Percentiles rank a stretch among this genome's conserved stretches.
Evolutionary conservation across 148 eudicot species (phyloP).

Genomic region (Vaccinium macrocarpon): DNA sequence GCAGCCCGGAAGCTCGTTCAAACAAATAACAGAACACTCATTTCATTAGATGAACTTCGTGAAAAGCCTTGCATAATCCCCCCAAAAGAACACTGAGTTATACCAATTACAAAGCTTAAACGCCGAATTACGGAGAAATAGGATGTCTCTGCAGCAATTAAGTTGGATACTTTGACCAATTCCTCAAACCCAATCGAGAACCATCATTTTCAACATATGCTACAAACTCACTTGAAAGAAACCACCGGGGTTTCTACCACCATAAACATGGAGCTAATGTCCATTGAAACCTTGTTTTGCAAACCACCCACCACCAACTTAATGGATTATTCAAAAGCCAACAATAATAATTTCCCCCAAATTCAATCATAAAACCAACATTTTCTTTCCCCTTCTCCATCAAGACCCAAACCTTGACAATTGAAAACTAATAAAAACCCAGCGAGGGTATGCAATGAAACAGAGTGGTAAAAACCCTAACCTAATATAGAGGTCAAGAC

Average conservation of each 20-base stretch:
- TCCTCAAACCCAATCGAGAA: constrained; percentile 16
- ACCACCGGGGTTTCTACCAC: constrained; percentile 6
- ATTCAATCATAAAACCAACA: neutral
- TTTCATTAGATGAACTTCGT: neutral
- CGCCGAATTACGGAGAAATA: neutral
- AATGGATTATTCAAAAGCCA: neutral
- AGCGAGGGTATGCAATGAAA: constrained; percentile 7
- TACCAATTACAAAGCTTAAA: constrained; percentile 7
- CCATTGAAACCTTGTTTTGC: constrained; percentile 1
- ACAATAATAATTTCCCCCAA: neutral
- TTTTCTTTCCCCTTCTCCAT: neutral
- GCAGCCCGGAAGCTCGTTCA: constrained; percentile 2
- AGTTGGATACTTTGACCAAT: constrained; percentile 4
- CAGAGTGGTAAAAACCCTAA: constrained; percentile 5
- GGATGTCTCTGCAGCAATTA: neutral
- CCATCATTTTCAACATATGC: neutral
- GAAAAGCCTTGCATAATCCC: neutral
- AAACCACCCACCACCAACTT: neutral
- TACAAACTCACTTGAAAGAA: constrained; percentile 4
- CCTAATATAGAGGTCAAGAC: constrained; percentile 17
- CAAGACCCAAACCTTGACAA: neutral
- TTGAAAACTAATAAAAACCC: constrained; percentile 4
- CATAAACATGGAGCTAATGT: neutral
- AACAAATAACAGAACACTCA: neutral
- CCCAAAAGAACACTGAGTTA: neutral